Evolutionary conservation across 2,329 filamentous ascomycete species (phyloP).

Genomic region (Ophiognomonia clavigignenti-juglandacearum): DNA sequence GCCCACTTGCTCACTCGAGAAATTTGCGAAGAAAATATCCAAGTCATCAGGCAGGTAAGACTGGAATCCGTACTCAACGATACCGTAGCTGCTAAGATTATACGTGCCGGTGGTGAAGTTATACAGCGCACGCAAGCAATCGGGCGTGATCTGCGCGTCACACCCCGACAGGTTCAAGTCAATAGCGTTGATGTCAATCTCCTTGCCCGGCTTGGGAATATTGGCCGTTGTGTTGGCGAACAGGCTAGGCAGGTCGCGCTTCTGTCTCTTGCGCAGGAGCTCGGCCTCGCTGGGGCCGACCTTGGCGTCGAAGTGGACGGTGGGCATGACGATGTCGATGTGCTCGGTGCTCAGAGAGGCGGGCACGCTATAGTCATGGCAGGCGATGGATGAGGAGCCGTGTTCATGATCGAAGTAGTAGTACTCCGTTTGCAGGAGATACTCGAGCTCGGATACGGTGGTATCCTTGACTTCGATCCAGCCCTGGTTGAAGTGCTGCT

Average conservation of each 20-base stretch:
- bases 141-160: conserved; percentile 9
- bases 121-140: conserved; percentile 15
- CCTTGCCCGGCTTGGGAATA: conserved; percentile 11
- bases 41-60: conserved; percentile 12
- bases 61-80: conserved; percentile 15
- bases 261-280: conserved; percentile 8
- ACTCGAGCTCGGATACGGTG: conserved; percentile 12
- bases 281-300: conserved; percentile 2
- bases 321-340: conserved; percentile 14
- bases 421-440: conserved; percentile 14
- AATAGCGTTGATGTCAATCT: conserved; percentile 7
- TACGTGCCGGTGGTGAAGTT: conserved; percentile 8
- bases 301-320: conserved; percentile 12
- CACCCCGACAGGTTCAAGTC: conserved; percentile 10
- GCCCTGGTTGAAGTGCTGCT: conserved; percentile 9
- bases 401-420: conserved; percentile 13
- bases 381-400: conserved; percentile 11
- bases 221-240: conserved; percentile 10
- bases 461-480: conserved; percentile 14
- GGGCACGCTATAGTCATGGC: conserved; percentile 13
- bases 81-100: conserved; percentile 13
- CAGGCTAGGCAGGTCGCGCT: conserved; percentile 7
- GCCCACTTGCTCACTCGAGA: conserved; percentile 7
- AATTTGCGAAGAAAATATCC: conserved; percentile 14
- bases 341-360: conserved; percentile 11